These are phyloP conservation scores for Astrothelium subdiscretum DNA, from an alignment of 495 filamentous ascomycete species.

Conservation along the genomic window DNA sequence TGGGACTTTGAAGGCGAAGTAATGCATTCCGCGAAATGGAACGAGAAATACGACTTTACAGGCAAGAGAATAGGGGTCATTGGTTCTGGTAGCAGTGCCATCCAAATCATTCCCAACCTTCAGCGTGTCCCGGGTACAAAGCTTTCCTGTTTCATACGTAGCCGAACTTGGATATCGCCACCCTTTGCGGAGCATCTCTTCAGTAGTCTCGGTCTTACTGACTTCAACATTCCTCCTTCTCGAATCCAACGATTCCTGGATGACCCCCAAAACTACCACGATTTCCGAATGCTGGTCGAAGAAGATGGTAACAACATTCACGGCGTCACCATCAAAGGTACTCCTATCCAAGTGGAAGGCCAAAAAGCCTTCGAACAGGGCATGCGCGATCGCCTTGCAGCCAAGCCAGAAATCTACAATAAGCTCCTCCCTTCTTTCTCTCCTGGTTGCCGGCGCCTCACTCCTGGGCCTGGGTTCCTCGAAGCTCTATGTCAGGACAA, in stretches of 20 bases:
- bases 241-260: conserved; percentile 13
- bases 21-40: conserved; percentile 28
- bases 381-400: conserved; percentile 21
- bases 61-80: conserved; percentile 28
- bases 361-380: conserved; percentile 19
- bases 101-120: conserved; percentile 27
- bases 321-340: conserved; percentile 21
- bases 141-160: conserved; percentile 23
- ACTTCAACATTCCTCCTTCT: conserved; percentile 11
- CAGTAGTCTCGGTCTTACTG: conserved; percentile 16
- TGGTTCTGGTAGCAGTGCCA: conserved; percentile 24
- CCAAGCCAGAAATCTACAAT: conserved; percentile 22
- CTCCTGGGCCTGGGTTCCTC: conserved; percentile 28
- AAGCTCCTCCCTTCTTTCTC: conserved; percentile 23
- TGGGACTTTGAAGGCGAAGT: conserved; percentile 23
- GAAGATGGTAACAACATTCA: conserved; percentile 26
- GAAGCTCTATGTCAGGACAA: conserved; percentile 27
- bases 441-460: conserved; percentile 26
- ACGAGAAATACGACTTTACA: conserved; percentile 24
- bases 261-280: conserved; percentile 15
- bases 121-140: conserved; percentile 16
- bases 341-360: conserved; percentile 18
- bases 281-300: conserved; percentile 26
- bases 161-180: conserved; percentile 27
- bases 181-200: conserved; percentile 12